These are phyloP conservation scores for Clarireedia monteithiana DNA, from an alignment of 2,329 filamentous ascomycete species.

Conservation along the genomic window DNA sequence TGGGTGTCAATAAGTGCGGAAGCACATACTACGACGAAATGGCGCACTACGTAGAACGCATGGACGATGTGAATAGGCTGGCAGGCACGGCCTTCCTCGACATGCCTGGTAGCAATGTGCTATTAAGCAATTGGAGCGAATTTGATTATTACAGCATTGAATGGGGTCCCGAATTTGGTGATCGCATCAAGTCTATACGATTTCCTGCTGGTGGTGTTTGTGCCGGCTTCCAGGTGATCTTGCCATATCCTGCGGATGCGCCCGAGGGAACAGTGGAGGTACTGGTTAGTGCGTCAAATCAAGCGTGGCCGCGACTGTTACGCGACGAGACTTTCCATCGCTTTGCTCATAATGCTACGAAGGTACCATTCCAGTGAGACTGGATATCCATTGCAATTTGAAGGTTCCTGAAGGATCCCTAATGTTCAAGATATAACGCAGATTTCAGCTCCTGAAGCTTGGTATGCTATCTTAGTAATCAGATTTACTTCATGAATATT, in stretches of 20 bases:
- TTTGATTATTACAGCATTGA: slow-evolving; percentile 4
- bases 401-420: too few relatives aligned
- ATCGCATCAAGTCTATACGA: neutral
- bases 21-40: neutral
- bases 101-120: neutral
- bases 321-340: neutral
- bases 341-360: slow-evolving; percentile 1
- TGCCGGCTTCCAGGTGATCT: neutral
- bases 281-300: neutral
- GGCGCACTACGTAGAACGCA: neutral
- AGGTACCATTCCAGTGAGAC: slow-evolving; percentile 1
- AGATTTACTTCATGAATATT: neutral
- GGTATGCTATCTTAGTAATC: neutral
- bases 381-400: neutral
- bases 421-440: too few relatives aligned
- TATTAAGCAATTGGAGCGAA: neutral
- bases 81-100: slow-evolving; percentile 1
- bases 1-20: neutral
- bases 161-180: slow-evolving; percentile 1
- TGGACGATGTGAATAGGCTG: neutral
- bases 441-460: neutral
- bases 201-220: neutral
- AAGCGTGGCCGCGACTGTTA: neutral
- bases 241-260: neutral
- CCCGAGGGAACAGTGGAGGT: neutral